These are phyloP conservation scores for Pseudoneurospora amorphoporcata DNA, from an alignment of 495 filamentous ascomycete species.

Conservation along the genomic window DNA sequence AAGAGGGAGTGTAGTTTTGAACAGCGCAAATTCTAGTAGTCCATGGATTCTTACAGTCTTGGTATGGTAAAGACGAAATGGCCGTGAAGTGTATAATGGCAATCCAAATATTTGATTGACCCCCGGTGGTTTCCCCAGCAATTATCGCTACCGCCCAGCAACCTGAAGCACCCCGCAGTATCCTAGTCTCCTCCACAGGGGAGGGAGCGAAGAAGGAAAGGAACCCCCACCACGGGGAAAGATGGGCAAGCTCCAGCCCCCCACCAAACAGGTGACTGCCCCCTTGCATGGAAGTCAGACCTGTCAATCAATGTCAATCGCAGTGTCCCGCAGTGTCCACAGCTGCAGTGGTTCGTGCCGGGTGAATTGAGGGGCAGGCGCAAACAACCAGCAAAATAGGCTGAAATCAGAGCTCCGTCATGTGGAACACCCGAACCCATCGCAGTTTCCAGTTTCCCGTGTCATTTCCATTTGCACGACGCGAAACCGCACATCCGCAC, in stretches of 20 bases:
- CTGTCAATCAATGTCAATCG: not conserved
- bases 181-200: not conserved
- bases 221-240: not conserved
- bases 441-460: not conserved
- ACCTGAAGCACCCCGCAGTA: not conserved
- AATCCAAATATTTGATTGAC: not conserved
- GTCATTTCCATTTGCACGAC: not conserved
- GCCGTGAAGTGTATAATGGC: not conserved
- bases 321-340: not conserved
- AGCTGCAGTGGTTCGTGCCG: not conserved
- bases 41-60: not conserved
- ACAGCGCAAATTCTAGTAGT: not conserved
- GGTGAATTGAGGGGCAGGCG: not conserved
- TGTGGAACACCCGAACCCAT: not conserved
- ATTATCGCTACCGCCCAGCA: not conserved
- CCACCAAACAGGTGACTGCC: not conserved
- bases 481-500: not conserved
- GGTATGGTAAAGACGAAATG: not conserved
- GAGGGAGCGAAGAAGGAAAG: not conserved
- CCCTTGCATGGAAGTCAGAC: not conserved
- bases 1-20: not conserved
- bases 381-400: not conserved
- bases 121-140: not conserved
- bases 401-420: not conserved
- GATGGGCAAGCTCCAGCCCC: not conserved